Base-by-base conservation (phyloP, 2,329 filamentous ascomycete species). In the Colletotrichum paranaense region DNA sequence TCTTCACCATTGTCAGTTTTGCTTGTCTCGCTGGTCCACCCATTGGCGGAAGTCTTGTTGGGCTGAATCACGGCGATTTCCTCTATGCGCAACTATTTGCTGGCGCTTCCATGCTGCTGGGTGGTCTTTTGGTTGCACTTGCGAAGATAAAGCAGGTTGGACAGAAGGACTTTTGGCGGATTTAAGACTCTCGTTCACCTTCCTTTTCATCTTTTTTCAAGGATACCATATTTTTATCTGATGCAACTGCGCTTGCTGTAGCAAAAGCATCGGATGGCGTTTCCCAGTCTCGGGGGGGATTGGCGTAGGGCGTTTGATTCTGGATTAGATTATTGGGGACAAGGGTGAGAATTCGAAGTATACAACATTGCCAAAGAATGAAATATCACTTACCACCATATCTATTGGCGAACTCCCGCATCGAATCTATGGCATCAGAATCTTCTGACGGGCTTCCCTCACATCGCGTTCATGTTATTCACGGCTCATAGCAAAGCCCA, bases 1-100 rank as follows among this genome's bases (percentile, higher is more conserved):
- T 80, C 1, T 85, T 85, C 12, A 80, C 77, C 56, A 79, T 85
- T 6, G 77, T 79, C 7, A 84, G 82, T 0, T 78, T 85, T 57
- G 82, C 82, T 1, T 80, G 82, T 0, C 65, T 85, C 16, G 84
- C 83, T 0, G 84, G 84, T 0, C 82, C 83, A 4, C 84, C 84
- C 0, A 79, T 85, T 24, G 84, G 84, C 0, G 84, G 84, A 0
- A 84, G 85, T 1, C 82, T 90, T 11, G 84, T 90, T 42, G 79
- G 38, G 4, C 9, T 60, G 5, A 49, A 24, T 6, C 14, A 56
- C 2, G 71, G 30, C 22, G 4, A 70, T 8, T 73, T 60, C 42
- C 24, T 64, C 22, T 71, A 73, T 26, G 67, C 71, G 4, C 71
- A 73, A 14, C 32, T 73, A 22, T 73, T 73, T 7, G 71, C 67